A percentile compares a stretch with the other conserved stretches of the same genome.
These are phyloP conservation scores for Chrysanthemum seticuspe DNA, from an alignment of 129 eudicot genomes.

Conservation along the genomic window DNA sequence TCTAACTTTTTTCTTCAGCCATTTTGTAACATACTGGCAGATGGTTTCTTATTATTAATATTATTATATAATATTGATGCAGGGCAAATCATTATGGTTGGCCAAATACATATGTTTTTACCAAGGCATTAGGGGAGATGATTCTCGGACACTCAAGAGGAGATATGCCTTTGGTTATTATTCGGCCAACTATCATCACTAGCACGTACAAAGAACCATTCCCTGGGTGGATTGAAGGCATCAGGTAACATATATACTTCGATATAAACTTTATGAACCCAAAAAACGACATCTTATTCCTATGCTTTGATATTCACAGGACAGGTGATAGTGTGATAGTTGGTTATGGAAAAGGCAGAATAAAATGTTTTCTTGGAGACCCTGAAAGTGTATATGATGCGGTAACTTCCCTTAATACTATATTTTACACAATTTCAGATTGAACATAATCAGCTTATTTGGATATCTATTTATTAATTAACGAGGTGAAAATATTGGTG, in stretches of 20 bases:
- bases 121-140: constrained; percentile 96
- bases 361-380: constrained; percentile 73
- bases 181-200: constrained; percentile 78
- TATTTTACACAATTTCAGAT: too few species aligned
- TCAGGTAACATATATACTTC: constrained; percentile 45
- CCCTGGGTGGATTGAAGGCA: constrained; percentile 96
- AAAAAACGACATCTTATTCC: too few species aligned
- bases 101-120: constrained; percentile 95
- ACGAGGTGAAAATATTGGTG: too few species aligned
- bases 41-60: too few species aligned
- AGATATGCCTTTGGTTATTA: constrained; percentile 53
- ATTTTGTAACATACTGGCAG: too few species aligned
- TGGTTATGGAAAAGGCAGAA: constrained; percentile 81
- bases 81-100: constrained; percentile 86
- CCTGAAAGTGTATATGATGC: constrained; percentile 56
- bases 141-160: constrained; percentile 47
- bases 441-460: too few species aligned
- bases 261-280: too few species aligned
- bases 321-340: constrained; percentile 87
- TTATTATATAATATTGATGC: background rate
- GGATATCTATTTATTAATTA: too few species aligned
- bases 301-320: constrained; percentile 21
- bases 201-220: constrained; percentile 87
- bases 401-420: constrained; percentile 37
- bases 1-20: too few species aligned